Evolutionary conservation across 345 rosid species (phyloP), one percentile per base, ranked within the genome.

Genomic region (Cardiospermum halicacabum): DNA sequence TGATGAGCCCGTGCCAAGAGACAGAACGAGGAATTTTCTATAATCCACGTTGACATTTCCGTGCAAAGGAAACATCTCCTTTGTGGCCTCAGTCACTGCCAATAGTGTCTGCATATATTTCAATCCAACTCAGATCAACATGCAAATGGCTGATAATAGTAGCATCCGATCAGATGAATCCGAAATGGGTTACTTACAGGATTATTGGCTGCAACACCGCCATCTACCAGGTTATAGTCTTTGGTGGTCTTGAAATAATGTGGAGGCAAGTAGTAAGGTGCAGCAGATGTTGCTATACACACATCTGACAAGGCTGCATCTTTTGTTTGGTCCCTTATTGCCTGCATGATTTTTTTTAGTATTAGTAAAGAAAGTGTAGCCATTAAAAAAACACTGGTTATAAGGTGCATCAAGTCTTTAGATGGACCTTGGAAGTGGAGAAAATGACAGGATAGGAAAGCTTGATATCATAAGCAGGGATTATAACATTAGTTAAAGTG

Each of bases 181-280:
- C 19, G 3, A 12, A 7, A 10, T n/a, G 21, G 19, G 3, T 3
- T n/a, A 3, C 16, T 49, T 66, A 67, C 77, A 57, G 77, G 77
- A 63, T 73, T 68, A 36, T 73, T 73, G 25, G 72, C 72, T 49
- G 72, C 72, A 24, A 73, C 56, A 0, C 77, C 77, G n/a, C 72
- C 72, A 24, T 63, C 72, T 3, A 57, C 53, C 36, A 73, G 65
- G 64, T 73, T 68, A 65, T 62, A 73, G 22, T 68, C 63, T 48
- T 53, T 57, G 39, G 27, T 27, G 19, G 57, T 56, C 32, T 39
- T 28, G 50, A 71, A 71, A 36, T 50, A 10, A 53, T 51, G 26
- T 18, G 69, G 65, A 6, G 69, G 74, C 13, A 71, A 63, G 18
- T 64, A 56, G 5, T 62, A 57, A 15, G 69, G 65, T 7, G 69